Evolutionary conservation across 306 rosid genomes (phyloP).

Genomic region (Medicago arabica): DNA sequence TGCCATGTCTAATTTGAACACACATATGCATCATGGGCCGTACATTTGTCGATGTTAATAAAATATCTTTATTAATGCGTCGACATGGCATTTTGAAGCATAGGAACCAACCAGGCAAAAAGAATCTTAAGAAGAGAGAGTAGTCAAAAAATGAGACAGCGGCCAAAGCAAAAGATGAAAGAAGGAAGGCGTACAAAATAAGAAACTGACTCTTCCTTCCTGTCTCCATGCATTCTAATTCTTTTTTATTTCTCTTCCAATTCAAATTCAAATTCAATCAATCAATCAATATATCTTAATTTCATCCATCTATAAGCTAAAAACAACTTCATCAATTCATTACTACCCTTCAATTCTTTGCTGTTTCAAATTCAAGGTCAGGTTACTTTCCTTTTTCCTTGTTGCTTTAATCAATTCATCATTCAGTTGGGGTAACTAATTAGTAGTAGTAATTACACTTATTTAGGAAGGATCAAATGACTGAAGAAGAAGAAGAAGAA

Average conservation of each 20-base stretch:
- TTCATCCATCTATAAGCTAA: not conserved
- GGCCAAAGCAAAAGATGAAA: constrained; percentile 4
- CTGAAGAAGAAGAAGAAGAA: constrained; percentile 56
- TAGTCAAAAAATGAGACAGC: not conserved
- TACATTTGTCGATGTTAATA: no score
- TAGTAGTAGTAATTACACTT: not conserved
- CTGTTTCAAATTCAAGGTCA: not conserved
- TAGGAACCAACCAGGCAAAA: no score
- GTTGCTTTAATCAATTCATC: no score
- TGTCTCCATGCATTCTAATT: not conserved
- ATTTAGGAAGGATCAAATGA: constrained; percentile 50
- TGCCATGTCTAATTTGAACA: no score
- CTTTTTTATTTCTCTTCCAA: no score
- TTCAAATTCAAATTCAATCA: no score
- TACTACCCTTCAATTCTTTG: not conserved
- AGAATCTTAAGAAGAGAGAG: not conserved
- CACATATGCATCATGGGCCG: no score
- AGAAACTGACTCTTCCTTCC: not conserved
- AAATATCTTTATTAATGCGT: no score
- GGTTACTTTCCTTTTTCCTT: not conserved
- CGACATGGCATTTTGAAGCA: no score
- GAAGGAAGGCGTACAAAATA: constrained; percentile 1
- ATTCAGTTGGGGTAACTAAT: not conserved
- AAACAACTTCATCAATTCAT: constrained; percentile 3
- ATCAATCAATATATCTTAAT: not conserved